Evolutionary conservation across 2,329 filamentous ascomycete species (phyloP).

Genomic region (Graphium sp.): DNA sequence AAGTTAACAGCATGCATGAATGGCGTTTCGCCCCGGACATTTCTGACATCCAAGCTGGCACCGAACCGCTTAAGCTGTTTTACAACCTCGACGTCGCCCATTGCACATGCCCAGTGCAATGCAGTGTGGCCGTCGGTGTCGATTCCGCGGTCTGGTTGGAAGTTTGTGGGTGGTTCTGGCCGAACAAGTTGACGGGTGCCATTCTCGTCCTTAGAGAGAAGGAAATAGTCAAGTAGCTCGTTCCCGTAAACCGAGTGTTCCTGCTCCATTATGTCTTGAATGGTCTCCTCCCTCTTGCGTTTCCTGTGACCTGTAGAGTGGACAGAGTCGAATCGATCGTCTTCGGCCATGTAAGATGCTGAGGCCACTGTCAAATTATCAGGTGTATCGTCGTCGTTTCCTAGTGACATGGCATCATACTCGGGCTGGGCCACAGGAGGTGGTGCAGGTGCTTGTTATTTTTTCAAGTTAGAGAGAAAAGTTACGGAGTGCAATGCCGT

Average conservation of each 20-base stretch:
- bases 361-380: conserved; percentile 74
- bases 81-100: conserved; percentile 89
- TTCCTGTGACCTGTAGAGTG: conserved; percentile 51
- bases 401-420: conserved; percentile 12
- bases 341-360: conserved; percentile 71
- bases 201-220: conserved; percentile 67
- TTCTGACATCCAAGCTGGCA: conserved; percentile 55
- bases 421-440: conserved; percentile 11
- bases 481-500: too few relatives aligned
- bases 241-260: conserved; percentile 87
- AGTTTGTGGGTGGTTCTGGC: conserved; percentile 69
- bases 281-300: conserved; percentile 54
- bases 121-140: conserved; percentile 87
- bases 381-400: conserved; percentile 58
- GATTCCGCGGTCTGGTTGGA: conserved; percentile 82
- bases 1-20: conserved; percentile 91
- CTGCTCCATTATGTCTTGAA: conserved; percentile 53
- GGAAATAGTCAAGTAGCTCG: conserved; percentile 88
- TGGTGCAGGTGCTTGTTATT: conserved; percentile 15
- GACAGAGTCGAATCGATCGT: conserved; percentile 57
- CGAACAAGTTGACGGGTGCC: conserved; percentile 34
- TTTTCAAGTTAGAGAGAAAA: too few relatives aligned
- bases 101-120: conserved; percentile 91
- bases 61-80: conserved; percentile 71
- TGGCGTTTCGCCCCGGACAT: conserved; percentile 67